A percentile compares a stretch with the other conserved stretches of the same genome.
These are phyloP conservation scores for Amoebophrya sp. DNA, from an alignment of 169 alveolate species.

Conservation along the genomic window DNA sequence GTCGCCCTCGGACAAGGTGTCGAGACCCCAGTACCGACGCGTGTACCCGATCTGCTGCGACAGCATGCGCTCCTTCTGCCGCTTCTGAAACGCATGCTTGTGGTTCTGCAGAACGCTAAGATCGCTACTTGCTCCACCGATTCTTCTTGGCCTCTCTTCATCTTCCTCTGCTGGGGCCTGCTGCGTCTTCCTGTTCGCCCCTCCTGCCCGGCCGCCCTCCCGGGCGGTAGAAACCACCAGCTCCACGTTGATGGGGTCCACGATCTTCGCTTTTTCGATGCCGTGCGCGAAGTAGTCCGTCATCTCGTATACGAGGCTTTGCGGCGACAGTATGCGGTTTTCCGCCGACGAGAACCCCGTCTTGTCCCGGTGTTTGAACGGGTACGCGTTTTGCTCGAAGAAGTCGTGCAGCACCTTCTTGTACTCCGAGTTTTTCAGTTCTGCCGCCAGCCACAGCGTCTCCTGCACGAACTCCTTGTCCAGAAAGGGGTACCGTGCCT, in stretches of 20 bases:
- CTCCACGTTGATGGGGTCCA: background rate
- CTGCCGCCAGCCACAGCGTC: background rate
- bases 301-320: background rate
- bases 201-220: no score
- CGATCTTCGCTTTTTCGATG: background rate
- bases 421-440: background rate
- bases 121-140: no score
- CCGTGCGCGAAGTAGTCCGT: background rate
- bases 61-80: background rate
- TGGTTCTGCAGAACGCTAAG: no score
- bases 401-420: background rate
- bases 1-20: background rate
- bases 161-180: no score
- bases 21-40: background rate
- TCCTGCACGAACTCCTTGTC: conserved; percentile 1
- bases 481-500: conserved; percentile 12
- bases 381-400: background rate
- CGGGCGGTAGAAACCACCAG: no score
- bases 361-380: background rate
- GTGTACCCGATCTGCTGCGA: background rate
- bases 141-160: no score
- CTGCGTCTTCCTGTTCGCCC: no score
- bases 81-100: background rate
- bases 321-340: background rate
- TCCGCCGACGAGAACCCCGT: background rate